Evolutionary conservation across 2,329 filamentous ascomycete genomes (phyloP).

Genomic region (Blumeria hordei): DNA sequence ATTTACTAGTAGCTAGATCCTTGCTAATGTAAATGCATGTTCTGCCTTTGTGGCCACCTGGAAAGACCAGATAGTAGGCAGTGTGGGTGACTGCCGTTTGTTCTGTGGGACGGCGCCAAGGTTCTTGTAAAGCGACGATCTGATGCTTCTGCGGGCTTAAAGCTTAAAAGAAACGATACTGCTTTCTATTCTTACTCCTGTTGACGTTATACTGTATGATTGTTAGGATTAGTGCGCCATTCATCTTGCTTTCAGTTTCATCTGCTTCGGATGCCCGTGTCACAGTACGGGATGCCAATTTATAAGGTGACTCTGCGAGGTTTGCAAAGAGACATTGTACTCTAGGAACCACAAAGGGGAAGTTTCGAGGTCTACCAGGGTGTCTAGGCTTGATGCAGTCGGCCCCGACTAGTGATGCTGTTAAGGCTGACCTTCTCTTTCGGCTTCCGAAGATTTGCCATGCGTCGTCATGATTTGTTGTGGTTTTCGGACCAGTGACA

Average conservation of each 20-base stretch:
- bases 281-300: too few relatives aligned
- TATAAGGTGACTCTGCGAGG: too few relatives aligned
- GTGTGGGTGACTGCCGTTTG: background rate
- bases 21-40: background rate
- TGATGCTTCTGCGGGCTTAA: background rate
- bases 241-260: background rate
- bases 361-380: background rate
- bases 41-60: background rate
- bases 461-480: too few relatives aligned
- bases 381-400: too few relatives aligned
- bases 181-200: background rate
- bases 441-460: background rate
- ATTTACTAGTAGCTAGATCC: background rate
- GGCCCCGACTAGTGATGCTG: background rate
- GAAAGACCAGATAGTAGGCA: too few relatives aligned
- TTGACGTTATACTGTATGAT: conserved; percentile 1
- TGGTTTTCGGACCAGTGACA: too few relatives aligned
- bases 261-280: too few relatives aligned
- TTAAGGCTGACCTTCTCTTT: background rate
- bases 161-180: background rate
- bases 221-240: background rate
- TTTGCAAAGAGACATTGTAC: background rate
- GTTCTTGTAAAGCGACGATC: background rate
- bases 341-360: background rate
- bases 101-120: background rate